Evolutionary conservation across 768 basidiomycete genomes (phyloP).

Genomic region (Rhodotorula sphaerocarpa): DNA sequence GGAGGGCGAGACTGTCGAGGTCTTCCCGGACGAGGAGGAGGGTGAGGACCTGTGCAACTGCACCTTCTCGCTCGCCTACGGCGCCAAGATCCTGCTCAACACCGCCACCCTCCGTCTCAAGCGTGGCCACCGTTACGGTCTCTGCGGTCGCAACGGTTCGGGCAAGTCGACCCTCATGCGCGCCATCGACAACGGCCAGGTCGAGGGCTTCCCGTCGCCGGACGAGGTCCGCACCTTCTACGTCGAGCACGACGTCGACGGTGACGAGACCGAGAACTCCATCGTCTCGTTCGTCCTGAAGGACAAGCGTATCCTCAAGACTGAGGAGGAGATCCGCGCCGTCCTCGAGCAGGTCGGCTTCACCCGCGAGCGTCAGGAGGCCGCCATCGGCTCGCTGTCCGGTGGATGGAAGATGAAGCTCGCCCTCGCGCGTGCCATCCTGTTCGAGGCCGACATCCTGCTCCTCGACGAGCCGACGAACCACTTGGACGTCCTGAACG

Average conservation of each 20-base stretch:
- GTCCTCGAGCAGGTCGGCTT: conserved; percentile 86
- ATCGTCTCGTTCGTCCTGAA: conserved; percentile 85
- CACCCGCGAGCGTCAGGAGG: conserved; percentile 72
- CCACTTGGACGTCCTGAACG: conserved; percentile 71
- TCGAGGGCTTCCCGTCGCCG: conserved; percentile 87
- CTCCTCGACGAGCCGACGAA: conserved; percentile 56
- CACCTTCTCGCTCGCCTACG: conserved; percentile 85
- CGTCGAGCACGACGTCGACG: conserved; percentile 82
- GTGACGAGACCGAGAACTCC: conserved; percentile 62
- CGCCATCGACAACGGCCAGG: conserved; percentile 72
- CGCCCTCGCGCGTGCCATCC: conserved; percentile 89
- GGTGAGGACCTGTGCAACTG: conserved; percentile 88
- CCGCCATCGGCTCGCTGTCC: conserved; percentile 80
- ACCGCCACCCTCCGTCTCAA: conserved; percentile 84
- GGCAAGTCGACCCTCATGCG: conserved; percentile 95
- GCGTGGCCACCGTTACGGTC: conserved; percentile 88
- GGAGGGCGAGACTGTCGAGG: conserved; percentile 37
- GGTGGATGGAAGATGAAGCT: conserved; percentile 99
- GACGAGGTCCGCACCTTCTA: conserved; percentile 81
- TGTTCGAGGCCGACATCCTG: conserved; percentile 68
- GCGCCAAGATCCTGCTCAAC: conserved; percentile 59
- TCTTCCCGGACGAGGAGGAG: conserved; percentile 46
- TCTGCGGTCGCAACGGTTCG: conserved; percentile 86
- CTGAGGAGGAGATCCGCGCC: conserved; percentile 53
- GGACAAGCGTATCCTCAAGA: conserved; percentile 51